Conservation (phyloP, 2,329 filamentous ascomycete species). For the Cadophora sp. region DNA sequence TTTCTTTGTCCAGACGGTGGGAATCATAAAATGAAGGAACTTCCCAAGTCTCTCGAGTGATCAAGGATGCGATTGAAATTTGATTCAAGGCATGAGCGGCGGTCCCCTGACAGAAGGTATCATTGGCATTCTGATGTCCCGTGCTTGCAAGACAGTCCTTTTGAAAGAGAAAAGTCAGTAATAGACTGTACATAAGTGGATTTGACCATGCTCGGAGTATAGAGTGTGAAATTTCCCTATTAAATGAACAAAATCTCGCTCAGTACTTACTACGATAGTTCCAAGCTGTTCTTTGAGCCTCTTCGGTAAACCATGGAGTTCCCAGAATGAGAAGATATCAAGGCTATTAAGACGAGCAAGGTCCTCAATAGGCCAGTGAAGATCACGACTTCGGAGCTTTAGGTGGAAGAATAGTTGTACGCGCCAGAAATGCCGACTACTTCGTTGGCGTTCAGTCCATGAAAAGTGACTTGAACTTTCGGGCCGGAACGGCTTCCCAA, state of each 20-base stretch:
- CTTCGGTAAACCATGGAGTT: neutral
- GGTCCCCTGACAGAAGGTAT: neutral
- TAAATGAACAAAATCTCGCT: neutral
- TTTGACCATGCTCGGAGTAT: no score
- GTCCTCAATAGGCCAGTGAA: neutral
- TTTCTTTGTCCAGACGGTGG: neutral
- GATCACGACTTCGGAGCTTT: neutral
- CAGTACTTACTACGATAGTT: neutral
- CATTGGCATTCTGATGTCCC: conserved; percentile 1
- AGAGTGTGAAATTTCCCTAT: no score
- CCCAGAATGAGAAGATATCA: conserved; percentile 4
- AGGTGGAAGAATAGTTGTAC: conserved; percentile 3
- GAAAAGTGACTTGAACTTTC: conserved; percentile 5
- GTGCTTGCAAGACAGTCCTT: conserved; percentile 7
- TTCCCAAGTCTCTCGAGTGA: neutral
- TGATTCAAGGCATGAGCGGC: neutral
- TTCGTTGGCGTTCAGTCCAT: conserved; percentile 2
- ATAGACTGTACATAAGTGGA: no score
- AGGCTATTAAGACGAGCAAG: neutral
- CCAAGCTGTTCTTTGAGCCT: conserved; percentile 10
- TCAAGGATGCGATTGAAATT: neutral
- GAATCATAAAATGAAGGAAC: neutral
- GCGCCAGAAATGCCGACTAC: conserved; percentile 4
- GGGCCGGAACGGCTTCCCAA: conserved; percentile 8
- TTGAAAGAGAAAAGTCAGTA: neutral